Conservation (phyloP, 139 green algal species). For the Chlorella sp. region DNA sequence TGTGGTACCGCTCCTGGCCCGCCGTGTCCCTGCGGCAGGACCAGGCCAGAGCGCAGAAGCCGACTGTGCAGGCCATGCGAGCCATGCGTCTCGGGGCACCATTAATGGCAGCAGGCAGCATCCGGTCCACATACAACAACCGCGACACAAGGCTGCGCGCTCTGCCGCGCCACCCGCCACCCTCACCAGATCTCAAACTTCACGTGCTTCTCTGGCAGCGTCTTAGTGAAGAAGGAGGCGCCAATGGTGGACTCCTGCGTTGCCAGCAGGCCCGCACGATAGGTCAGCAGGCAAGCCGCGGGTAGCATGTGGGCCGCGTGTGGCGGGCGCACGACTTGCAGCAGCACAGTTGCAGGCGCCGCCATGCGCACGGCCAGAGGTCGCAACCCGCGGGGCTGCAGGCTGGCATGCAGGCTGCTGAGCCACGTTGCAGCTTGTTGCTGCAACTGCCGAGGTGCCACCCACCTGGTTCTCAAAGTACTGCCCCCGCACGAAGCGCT, state of each 20-base stretch:
- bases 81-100: neutral
- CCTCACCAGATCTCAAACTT: conserved; percentile 99
- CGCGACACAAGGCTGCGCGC: neutral
- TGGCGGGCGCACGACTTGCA: too few species aligned
- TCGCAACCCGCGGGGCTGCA: too few species aligned
- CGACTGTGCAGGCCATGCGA: too few species aligned
- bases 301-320: neutral
- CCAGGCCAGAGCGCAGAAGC: neutral
- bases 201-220: conserved; percentile 91
- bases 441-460: too few species aligned
- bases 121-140: neutral
- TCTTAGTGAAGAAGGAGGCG: conserved; percentile 98
- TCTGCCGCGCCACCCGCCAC: neutral
- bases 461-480: conserved; percentile 98
- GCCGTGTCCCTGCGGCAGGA: conserved; percentile 86
- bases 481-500: conserved; percentile 96
- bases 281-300: neutral
- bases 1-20: conserved; percentile 98
- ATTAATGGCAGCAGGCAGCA: too few species aligned
- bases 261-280: too few species aligned
- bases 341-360: too few species aligned
- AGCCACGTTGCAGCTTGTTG: too few species aligned
- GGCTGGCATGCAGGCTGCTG: too few species aligned
- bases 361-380: too few species aligned
- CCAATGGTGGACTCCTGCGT: conserved; percentile 96